Conservation (phyloP, 2,329 filamentous ascomycete genomes). For the Colletotrichum sp. region DNA sequence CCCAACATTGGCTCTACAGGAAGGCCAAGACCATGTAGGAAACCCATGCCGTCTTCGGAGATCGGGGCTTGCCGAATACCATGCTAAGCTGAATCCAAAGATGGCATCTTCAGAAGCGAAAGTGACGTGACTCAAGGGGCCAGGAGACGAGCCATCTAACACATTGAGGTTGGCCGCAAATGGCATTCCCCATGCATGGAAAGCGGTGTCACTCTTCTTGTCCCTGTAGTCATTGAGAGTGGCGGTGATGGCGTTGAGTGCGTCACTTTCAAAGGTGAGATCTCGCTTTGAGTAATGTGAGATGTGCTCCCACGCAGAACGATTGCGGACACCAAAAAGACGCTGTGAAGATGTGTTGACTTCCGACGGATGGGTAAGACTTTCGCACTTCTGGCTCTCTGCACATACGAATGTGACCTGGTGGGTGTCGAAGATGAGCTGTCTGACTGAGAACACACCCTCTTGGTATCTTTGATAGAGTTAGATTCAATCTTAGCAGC, state of each 20-base stretch:
- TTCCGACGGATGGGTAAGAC: neutral
- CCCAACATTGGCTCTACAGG: neutral
- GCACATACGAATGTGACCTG: neutral
- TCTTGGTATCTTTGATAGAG: neutral
- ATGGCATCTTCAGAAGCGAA: neutral
- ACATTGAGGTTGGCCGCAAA: neutral
- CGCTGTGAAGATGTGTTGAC: neutral
- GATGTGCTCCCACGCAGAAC: neutral
- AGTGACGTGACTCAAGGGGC: neutral
- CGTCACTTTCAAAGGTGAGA: neutral
- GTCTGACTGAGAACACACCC: neutral
- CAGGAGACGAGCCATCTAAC: neutral
- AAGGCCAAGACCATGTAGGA: neutral
- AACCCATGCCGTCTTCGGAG: neutral
- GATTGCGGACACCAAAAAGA: neutral
- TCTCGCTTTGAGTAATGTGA: neutral
- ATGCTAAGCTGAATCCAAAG: neutral
- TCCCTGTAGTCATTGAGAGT: neutral
- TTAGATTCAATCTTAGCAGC: rapidly evolving
- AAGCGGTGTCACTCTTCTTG: neutral
- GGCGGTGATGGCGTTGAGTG: neutral
- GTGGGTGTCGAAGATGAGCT: neutral
- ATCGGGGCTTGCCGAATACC: neutral
- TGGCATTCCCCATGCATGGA: neutral
- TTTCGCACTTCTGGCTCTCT: neutral